Evolutionary conservation across 805 yeast genomes (phyloP).

Genomic region (Yarrowia sp.): DNA sequence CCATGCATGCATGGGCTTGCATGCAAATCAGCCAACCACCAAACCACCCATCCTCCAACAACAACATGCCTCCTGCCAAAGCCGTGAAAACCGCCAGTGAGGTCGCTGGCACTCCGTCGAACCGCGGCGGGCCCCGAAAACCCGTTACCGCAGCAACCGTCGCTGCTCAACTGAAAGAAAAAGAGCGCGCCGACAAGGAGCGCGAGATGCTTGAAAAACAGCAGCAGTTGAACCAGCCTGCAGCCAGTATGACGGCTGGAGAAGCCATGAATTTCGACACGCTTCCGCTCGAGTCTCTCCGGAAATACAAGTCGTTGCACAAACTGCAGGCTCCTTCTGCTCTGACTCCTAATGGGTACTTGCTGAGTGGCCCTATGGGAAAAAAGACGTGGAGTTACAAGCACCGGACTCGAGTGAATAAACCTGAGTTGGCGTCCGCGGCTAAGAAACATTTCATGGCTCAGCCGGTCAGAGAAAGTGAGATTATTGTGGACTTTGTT

Average conservation of each 20-base stretch:
- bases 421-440: conserved; percentile 56
- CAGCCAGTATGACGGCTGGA: conserved; percentile 1
- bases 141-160: background rate
- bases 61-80: conserved; percentile 16
- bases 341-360: conserved; percentile 64
- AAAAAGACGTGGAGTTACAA: conserved; percentile 55
- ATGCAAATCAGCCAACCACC: background rate
- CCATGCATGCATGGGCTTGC: conserved; percentile 2
- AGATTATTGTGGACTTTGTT: conserved; percentile 81
- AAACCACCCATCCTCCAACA: background rate
- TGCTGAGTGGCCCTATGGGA: conserved; percentile 71
- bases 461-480: conserved; percentile 70
- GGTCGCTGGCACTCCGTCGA: background rate
- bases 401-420: conserved; percentile 48
- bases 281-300: conserved; percentile 60
- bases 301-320: conserved; percentile 65
- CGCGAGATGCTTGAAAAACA: conserved; percentile 16
- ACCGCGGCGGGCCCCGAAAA: conserved; percentile 19
- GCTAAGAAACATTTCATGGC: conserved; percentile 67
- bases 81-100: conserved; percentile 3
- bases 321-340: conserved; percentile 54
- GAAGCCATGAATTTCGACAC: conserved; percentile 58
- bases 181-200: conserved; percentile 23
- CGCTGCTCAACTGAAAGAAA: conserved; percentile 6
- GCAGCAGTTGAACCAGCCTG: conserved; percentile 13